Evolutionary conservation across 306 rosid genomes (phyloP).

Genomic region (Echinosophora koreensis): DNA sequence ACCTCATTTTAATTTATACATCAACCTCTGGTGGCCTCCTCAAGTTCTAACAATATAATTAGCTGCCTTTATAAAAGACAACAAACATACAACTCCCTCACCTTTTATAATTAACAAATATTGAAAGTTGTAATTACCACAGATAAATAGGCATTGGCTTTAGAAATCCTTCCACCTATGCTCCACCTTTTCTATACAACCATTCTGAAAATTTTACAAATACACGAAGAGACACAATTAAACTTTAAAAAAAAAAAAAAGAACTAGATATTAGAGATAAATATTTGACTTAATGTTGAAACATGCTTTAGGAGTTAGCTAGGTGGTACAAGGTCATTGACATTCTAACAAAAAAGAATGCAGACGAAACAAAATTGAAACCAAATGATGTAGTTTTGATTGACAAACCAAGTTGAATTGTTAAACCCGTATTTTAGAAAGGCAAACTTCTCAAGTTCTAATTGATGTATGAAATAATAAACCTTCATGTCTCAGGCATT

Average conservation of each 20-base stretch:
- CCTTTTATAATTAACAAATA: too few species aligned
- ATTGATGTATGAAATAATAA: conserved; percentile 2
- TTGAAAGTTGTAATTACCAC: too few species aligned
- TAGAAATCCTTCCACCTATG: too few species aligned
- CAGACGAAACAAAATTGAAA: conserved; percentile 17
- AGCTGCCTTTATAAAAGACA: too few species aligned
- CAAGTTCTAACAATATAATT: too few species aligned
- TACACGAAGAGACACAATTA: conserved; percentile 32
- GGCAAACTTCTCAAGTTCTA: conserved; percentile 23
- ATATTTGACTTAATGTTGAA: background rate
- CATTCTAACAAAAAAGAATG: background rate
- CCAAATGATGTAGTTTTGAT: background rate
- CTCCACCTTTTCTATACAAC: too few species aligned
- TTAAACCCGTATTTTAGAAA: conserved; percentile 8
- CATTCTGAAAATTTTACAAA: too few species aligned
- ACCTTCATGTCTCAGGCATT: background rate
- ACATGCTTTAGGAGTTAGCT: conserved; percentile 35
- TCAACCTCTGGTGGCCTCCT: too few species aligned
- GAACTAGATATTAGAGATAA: background rate
- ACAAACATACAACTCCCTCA: too few species aligned
- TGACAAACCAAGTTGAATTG: background rate
- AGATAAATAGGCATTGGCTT: too few species aligned
- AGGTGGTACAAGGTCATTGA: background rate
- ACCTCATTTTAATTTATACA: too few species aligned
- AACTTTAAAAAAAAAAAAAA: background rate